phyloP scores from a whole-genome alignment of 495 filamentous ascomycete genomes.

The Penicillium antarcticum region DNA sequence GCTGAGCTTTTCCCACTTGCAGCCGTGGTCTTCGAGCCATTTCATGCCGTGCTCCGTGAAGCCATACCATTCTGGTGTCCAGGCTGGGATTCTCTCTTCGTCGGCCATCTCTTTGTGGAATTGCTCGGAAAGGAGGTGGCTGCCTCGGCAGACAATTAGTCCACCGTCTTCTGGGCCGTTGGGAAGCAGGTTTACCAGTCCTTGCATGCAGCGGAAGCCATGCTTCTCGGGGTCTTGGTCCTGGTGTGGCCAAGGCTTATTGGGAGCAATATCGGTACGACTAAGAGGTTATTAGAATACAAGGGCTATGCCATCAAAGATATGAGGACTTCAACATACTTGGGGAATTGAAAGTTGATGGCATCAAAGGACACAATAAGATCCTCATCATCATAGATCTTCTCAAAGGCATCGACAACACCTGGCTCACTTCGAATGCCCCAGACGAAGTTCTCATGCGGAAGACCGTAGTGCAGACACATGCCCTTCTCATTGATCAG shows the following conservation, averaged over 20 bases:
- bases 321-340: conserved; percentile 9
- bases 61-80: conserved; percentile 39
- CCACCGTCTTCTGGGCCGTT: conserved; percentile 43
- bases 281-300: conserved; percentile 4
- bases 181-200: conserved; percentile 43
- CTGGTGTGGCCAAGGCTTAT: conserved; percentile 46
- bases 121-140: conserved; percentile 29
- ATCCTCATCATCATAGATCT: conserved; percentile 38
- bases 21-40: conserved; percentile 34
- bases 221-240: conserved; percentile 42
- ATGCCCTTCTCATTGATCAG: conserved; percentile 43
- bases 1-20: conserved; percentile 35
- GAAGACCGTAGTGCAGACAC: conserved; percentile 35
- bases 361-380: conserved; percentile 47
- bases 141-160: conserved; percentile 35
- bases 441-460: conserved; percentile 46
- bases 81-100: conserved; percentile 31
- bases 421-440: conserved; percentile 38
- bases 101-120: conserved; percentile 34
- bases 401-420: conserved; percentile 37
- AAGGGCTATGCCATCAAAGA: background rate
- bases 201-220: conserved; percentile 46
- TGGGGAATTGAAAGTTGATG: conserved; percentile 38
- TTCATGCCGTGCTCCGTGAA: conserved; percentile 37
- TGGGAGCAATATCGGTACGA: conserved; percentile 31